A percentile compares a stretch with the other conserved stretches of the same genome.
phyloP scores from a whole-genome alignment of 176 grass and related monocot species.

The Themeda triandra region DNA sequence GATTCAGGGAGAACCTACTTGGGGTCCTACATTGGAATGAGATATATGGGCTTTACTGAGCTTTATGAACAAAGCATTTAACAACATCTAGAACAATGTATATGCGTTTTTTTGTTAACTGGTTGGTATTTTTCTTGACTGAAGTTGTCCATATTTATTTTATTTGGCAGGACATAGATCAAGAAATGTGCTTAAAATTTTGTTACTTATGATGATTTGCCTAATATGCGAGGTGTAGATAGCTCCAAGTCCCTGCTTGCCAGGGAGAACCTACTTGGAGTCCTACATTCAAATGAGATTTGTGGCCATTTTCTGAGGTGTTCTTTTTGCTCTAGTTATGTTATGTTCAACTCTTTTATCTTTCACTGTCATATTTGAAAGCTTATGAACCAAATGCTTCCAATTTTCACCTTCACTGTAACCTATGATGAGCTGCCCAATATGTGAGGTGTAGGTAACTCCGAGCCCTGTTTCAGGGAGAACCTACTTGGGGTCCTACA shows the following conservation, averaged over 20 bases:
- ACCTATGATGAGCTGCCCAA: not conserved
- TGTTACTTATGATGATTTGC: not conserved
- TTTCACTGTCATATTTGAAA: not conserved
- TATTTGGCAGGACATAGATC: not conserved
- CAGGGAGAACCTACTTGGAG: slow-evolving; percentile 49
- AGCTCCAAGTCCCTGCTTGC: slow-evolving; percentile 19
- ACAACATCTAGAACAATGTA: no score
- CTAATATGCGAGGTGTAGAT: slow-evolving; percentile 17
- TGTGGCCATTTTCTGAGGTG: not conserved
- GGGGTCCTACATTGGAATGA: slow-evolving; percentile 33
- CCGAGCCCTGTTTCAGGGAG: slow-evolving; percentile 25
- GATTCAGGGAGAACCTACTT: slow-evolving; percentile 39
- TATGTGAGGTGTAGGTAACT: not conserved
- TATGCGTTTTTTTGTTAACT: not conserved
- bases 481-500: slow-evolving; percentile 33
- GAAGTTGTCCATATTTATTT: not conserved
- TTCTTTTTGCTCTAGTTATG: not conserved
- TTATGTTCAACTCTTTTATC: not conserved
- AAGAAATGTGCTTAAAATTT: not conserved
- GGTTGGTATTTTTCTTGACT: not conserved
- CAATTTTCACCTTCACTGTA: no score
- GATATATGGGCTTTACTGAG: slow-evolving; percentile 25
- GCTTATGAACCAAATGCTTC: not conserved
- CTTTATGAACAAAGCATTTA: not conserved
- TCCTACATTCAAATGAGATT: slow-evolving; percentile 28